Evolutionary conservation across 257 asterid genomes (phyloP), one percentile per base, ranked within the genome.

Genomic region (Hygrophila difformis): DNA sequence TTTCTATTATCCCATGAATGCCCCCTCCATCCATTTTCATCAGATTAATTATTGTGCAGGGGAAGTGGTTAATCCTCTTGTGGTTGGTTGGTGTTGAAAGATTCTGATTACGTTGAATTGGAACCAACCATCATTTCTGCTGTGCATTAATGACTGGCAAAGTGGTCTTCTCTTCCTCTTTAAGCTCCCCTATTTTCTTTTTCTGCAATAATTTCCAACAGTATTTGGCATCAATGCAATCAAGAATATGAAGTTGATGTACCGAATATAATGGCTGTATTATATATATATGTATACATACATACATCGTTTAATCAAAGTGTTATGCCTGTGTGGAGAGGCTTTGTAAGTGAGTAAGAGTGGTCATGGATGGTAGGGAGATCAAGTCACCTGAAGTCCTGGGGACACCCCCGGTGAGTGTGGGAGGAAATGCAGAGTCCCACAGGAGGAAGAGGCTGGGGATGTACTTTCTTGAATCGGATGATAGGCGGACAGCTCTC

Each of bases 401-500:
- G 43, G 45, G 61, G 0, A 56, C 2, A 5, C 33, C 69, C 19
- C 62, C 68, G 22, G 56, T 9, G 24, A 43, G 22, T 18, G 43
- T 5, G 4, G 71, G 47, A 26, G 54, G 38, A 3, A 56, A 35
- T 7, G 36, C 60, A 8, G 63, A 55, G 3, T 23, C 60, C 37
- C 70, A 57, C 29, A 62, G 55, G 52, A 72, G 92, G 47, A 85
- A 79, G 52, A 72, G 78, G 63, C 73, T 85, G 15, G 92, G 85
- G 4, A 37, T 71, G 43, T 75, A 79, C 47, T 85, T 82, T 55
- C 72, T 89, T 0, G 98, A 89, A 57, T 89, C 96, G 1, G 98
- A 89, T 35, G 96, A 79, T 60, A 56, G 93, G 62, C 68, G 80
- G 19, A 85, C 87, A 1, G 92, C 96, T 14, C 81, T 85, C 0